A percentile compares a stretch with the other conserved stretches of the same genome.
Conservation (phyloP, 345 rosid genomes). For the Dimocarpus longan region DNA sequence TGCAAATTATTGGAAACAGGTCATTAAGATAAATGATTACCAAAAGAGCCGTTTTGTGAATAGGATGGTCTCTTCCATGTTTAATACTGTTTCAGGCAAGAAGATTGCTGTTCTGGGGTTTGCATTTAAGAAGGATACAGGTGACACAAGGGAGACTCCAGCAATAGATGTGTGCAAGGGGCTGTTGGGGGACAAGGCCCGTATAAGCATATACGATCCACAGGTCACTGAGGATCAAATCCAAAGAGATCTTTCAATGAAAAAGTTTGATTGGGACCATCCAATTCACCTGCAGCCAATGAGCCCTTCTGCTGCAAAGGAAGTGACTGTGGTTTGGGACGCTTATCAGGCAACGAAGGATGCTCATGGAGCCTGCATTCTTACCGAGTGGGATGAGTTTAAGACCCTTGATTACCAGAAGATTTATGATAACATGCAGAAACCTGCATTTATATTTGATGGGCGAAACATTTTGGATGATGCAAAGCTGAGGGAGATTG, state of each 20-base stretch:
- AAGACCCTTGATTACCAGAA: constrained; percentile 67
- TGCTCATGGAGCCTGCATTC: constrained; percentile 77
- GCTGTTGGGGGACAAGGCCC: constrained; percentile 67
- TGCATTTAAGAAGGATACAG: constrained; percentile 89
- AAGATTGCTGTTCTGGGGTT: constrained; percentile 82
- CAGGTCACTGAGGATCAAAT: constrained; percentile 80
- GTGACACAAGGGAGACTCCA: constrained; percentile 82
- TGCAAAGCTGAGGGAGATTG: constrained; percentile 66
- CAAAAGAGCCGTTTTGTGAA: constrained; percentile 77
- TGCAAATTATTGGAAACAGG: constrained; percentile 82
- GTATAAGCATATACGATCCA: constrained; percentile 75
- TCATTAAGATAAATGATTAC: constrained; percentile 77
- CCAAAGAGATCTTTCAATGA: constrained; percentile 65
- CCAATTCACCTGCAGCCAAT: constrained; percentile 74
- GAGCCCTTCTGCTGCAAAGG: constrained; percentile 59
- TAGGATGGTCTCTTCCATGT: constrained; percentile 80
- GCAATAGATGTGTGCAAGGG: constrained; percentile 88
- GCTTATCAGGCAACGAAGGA: constrained; percentile 72
- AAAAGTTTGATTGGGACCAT: constrained; percentile 82
- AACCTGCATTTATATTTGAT: constrained; percentile 80
- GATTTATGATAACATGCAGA: constrained; percentile 72
- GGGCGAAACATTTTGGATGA: constrained; percentile 65
- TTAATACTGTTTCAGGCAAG: constrained; percentile 72
- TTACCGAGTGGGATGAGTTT: constrained; percentile 89
- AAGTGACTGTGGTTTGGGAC: constrained; percentile 64